Evolutionary conservation across 495 filamentous ascomycete species (phyloP).

Genomic region (Hyaloscypha variabilis): DNA sequence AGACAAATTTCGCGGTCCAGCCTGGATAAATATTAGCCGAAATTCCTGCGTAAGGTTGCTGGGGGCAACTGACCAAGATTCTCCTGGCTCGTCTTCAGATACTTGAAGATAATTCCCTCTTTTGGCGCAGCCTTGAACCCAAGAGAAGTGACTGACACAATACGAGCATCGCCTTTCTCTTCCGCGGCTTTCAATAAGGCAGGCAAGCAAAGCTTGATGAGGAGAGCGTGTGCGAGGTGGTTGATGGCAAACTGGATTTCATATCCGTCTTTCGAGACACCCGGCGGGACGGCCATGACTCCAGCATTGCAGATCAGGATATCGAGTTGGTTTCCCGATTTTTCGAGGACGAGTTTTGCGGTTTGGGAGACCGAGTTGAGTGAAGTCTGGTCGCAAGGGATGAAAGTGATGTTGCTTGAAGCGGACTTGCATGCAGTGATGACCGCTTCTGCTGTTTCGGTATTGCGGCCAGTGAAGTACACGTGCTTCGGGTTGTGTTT

Average conservation of each 20-base stretch:
- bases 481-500: constrained; percentile 62
- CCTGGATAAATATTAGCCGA: too few species aligned
- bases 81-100: constrained; percentile 39
- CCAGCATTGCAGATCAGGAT: constrained; percentile 71
- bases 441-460: constrained; percentile 44
- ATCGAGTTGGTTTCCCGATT: constrained; percentile 44
- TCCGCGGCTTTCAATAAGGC: constrained; percentile 46
- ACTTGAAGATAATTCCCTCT: constrained; percentile 39
- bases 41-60: too few species aligned
- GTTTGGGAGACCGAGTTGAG: not conserved
- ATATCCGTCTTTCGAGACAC: constrained; percentile 57
- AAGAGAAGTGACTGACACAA: constrained; percentile 41
- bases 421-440: constrained; percentile 38
- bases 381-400: constrained; percentile 6
- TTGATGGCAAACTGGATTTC: constrained; percentile 72
- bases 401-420: constrained; percentile 34
- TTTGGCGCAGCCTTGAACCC: constrained; percentile 37
- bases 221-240: constrained; percentile 66
- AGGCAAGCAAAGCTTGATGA: constrained; percentile 65
- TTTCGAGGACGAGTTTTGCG: not conserved
- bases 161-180: constrained; percentile 42
- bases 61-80: too few species aligned
- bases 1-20: constrained; percentile 42
- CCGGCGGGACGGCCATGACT: constrained; percentile 56
- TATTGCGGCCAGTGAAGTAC: constrained; percentile 61